Evolutionary conservation across 2,329 filamentous ascomycete species (phyloP).

Genomic region (Fusarium coicis): DNA sequence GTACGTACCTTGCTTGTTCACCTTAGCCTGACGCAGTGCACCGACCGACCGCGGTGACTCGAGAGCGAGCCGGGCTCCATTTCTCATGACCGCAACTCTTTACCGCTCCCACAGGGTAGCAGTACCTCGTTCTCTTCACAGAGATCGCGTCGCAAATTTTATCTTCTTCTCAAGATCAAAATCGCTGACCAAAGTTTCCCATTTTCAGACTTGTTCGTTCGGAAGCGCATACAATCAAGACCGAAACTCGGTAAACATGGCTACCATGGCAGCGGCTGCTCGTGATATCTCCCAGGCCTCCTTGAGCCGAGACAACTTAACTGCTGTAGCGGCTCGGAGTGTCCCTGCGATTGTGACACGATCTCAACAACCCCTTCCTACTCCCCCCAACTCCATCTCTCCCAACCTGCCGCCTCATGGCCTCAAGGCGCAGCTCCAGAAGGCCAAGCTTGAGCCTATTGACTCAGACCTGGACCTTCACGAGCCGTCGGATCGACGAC

Average conservation of each 20-base stretch:
- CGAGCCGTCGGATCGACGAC: constrained; percentile 58
- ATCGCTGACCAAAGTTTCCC: constrained; percentile 30
- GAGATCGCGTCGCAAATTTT: constrained; percentile 22
- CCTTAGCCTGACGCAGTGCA: constrained; percentile 7
- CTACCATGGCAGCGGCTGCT: constrained; percentile 73
- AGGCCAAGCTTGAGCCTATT: constrained; percentile 70
- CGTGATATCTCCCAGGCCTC: constrained; percentile 73
- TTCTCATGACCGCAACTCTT: constrained; percentile 21
- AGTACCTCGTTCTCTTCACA: background rate
- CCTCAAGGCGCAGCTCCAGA: constrained; percentile 74
- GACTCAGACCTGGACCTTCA: constrained; percentile 91
- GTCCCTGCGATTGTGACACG: constrained; percentile 69
- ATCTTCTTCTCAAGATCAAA: constrained; percentile 1
- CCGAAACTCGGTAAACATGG: constrained; percentile 63
- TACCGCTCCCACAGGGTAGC: constrained; percentile 2
- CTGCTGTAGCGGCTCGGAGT: constrained; percentile 76
- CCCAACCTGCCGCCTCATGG: constrained; percentile 86
- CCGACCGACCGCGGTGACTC: constrained; percentile 37
- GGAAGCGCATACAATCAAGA: constrained; percentile 55
- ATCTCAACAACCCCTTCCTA: constrained; percentile 76
- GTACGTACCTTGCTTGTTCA: constrained; percentile 44
- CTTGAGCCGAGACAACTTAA: constrained; percentile 74
- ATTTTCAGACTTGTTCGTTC: constrained; percentile 56
- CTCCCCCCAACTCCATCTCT: constrained; percentile 95
- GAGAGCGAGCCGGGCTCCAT: constrained; percentile 23